Evolutionary conservation across 768 basidiomycete genomes (phyloP).

Genomic region (Collybia mongolica): DNA sequence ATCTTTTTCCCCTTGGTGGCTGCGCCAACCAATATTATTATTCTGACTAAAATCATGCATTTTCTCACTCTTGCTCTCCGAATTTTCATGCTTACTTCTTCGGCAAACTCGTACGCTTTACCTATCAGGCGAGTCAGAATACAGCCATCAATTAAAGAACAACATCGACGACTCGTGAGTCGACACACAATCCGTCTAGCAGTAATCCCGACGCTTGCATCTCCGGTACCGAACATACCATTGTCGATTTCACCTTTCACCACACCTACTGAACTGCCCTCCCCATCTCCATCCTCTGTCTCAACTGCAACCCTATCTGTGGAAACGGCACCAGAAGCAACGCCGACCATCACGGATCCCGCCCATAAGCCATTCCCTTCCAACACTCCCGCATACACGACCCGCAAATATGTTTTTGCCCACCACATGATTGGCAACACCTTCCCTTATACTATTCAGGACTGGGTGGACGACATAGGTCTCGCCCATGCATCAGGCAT

Average conservation of each 20-base stretch:
- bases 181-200: too few relatives aligned
- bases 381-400: conserved; percentile 13
- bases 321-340: not conserved
- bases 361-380: conserved; percentile 6
- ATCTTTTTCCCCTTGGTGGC: not conserved
- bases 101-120: conserved; percentile 6
- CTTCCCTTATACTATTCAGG: conserved; percentile 52
- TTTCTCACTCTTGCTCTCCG: conserved; percentile 8
- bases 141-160: too few relatives aligned
- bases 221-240: too few relatives aligned
- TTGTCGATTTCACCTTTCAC: not conserved
- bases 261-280: not conserved
- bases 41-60: conserved; percentile 6
- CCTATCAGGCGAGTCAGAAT: conserved; percentile 5
- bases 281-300: not conserved
- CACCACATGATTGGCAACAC: conserved; percentile 71
- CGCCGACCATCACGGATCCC: not conserved
- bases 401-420: conserved; percentile 49
- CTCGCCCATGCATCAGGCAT: conserved; percentile 59
- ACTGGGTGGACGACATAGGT: conserved; percentile 50
- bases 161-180: too few relatives aligned
- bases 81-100: too few relatives aligned
- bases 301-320: too few relatives aligned
- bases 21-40: conserved; percentile 9
- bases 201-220: too few relatives aligned